Evolutionary conservation across 2,329 filamentous ascomycete genomes (phyloP).

Genomic region (Aspergillus neotritici): DNA sequence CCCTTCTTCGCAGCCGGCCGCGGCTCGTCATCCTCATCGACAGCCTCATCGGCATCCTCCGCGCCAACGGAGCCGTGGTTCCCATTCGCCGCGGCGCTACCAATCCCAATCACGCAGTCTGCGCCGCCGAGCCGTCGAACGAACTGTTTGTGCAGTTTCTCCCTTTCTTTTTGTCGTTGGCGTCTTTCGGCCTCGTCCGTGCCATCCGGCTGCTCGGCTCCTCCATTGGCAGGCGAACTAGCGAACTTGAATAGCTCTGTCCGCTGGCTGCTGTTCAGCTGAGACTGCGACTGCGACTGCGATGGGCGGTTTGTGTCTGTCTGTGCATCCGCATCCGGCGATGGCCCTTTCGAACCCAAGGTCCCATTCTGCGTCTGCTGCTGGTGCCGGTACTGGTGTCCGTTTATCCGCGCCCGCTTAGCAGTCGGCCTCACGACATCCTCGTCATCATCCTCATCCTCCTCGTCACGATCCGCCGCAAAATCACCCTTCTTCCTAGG

Average conservation of each 20-base stretch:
- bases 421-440: constrained; percentile 36
- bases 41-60: constrained; percentile 56
- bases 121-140: constrained; percentile 84
- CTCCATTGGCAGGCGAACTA: constrained; percentile 43
- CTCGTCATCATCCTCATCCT: constrained; percentile 35
- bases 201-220: constrained; percentile 28
- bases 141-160: constrained; percentile 74
- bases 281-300: constrained; percentile 10
- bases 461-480: constrained; percentile 2
- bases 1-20: constrained; percentile 42
- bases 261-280: constrained; percentile 41
- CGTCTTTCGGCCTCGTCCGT: constrained; percentile 45
- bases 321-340: neutral
- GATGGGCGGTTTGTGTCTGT: constrained; percentile 5
- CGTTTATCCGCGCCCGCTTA: constrained; percentile 36
- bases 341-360: constrained; percentile 2
- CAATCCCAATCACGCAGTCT: constrained; percentile 68
- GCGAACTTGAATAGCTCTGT: constrained; percentile 58
- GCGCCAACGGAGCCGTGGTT: constrained; percentile 46
- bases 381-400: no score
- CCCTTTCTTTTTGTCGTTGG: constrained; percentile 53
- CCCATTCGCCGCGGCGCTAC: constrained; percentile 54
- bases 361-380: constrained; percentile 6
- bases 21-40: constrained; percentile 49
- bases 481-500: neutral